These are phyloP conservation scores for Aspergillus cavernicola DNA, from an alignment of 495 filamentous ascomycete genomes.

Conservation along the genomic window DNA sequence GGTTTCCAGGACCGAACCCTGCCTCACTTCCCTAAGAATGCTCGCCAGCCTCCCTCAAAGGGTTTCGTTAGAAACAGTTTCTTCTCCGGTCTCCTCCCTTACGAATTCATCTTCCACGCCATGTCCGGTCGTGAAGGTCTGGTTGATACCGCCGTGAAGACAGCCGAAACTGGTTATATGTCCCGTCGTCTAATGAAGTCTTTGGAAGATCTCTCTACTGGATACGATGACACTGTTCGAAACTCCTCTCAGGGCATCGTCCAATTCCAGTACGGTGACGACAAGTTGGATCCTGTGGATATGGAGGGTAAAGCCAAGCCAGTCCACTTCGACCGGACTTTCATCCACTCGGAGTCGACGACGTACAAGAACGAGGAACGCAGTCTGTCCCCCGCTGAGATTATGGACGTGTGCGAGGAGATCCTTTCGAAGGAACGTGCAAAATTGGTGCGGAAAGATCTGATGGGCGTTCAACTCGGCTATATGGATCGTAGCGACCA, in stretches of 20 bases:
- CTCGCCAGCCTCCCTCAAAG: conserved; percentile 85
- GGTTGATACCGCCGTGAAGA: conserved; percentile 99
- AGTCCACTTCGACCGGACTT: conserved; percentile 90
- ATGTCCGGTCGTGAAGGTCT: conserved; percentile 98
- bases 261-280: conserved; percentile 96
- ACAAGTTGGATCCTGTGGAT: conserved; percentile 90
- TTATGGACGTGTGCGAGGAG: conserved; percentile 59
- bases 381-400: conserved; percentile 69
- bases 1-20: conserved; percentile 94
- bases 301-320: conserved; percentile 96
- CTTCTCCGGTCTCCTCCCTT: conserved; percentile 85
- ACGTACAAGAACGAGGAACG: conserved; percentile 74
- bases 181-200: conserved; percentile 97
- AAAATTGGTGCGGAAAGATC: conserved; percentile 58
- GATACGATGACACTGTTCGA: conserved; percentile 92
- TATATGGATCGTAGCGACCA: conserved; percentile 64
- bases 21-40: conserved; percentile 92
- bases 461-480: conserved; percentile 47
- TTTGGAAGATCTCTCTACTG: conserved; percentile 84
- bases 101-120: conserved; percentile 96
- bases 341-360: conserved; percentile 72
- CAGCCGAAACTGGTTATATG: conserved; percentile 98
- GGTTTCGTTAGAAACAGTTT: conserved; percentile 98
- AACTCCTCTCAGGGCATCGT: conserved; percentile 82
- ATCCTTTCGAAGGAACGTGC: conserved; percentile 61